A percentile compares a stretch with the other conserved stretches of the same genome.
These are phyloP conservation scores for Hemisphaericaspora nanyangensis DNA, from an alignment of 805 yeast genomes.

Conservation along the genomic window DNA sequence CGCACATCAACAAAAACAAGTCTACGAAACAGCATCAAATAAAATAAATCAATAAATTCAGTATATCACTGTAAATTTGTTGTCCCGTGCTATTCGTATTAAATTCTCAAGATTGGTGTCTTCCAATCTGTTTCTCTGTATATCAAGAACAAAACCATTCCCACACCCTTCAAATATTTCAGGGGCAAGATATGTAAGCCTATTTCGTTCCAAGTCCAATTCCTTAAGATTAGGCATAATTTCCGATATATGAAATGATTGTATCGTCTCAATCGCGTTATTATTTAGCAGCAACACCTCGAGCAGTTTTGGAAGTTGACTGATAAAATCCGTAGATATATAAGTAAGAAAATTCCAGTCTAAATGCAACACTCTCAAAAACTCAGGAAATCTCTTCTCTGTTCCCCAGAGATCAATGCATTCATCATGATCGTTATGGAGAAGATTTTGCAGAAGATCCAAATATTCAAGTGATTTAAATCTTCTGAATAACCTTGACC, in stretches of 20 bases:
- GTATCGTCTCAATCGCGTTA: constrained; percentile 10
- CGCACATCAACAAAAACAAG: no score
- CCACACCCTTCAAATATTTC: constrained; percentile 4
- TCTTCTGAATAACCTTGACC: constrained; percentile 27
- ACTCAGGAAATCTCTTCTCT: constrained; percentile 21
- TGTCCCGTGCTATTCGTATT: constrained; percentile 6
- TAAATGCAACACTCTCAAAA: constrained; percentile 18
- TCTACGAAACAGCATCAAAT: no score
- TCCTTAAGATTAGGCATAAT: constrained; percentile 18
- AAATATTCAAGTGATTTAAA: constrained; percentile 19
- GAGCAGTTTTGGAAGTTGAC: constrained; percentile 25
- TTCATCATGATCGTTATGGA: constrained; percentile 10
- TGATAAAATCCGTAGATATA: constrained; percentile 16
- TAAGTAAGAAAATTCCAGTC: constrained; percentile 21
- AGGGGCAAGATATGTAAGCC: constrained; percentile 6
- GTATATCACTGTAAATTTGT: no score
- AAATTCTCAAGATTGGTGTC: constrained; percentile 11
- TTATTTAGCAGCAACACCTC: constrained; percentile 14
- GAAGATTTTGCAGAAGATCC: constrained; percentile 24
- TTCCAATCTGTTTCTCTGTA: constrained; percentile 13
- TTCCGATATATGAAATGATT: constrained; percentile 1
- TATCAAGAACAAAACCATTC: constrained; percentile 6
- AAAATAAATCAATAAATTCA: no score
- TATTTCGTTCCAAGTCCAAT: constrained; percentile 16
- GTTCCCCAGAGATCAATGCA: constrained; percentile 16